Conservation (phyloP, 345 rosid species). For the Corymbia maculata region DNA sequence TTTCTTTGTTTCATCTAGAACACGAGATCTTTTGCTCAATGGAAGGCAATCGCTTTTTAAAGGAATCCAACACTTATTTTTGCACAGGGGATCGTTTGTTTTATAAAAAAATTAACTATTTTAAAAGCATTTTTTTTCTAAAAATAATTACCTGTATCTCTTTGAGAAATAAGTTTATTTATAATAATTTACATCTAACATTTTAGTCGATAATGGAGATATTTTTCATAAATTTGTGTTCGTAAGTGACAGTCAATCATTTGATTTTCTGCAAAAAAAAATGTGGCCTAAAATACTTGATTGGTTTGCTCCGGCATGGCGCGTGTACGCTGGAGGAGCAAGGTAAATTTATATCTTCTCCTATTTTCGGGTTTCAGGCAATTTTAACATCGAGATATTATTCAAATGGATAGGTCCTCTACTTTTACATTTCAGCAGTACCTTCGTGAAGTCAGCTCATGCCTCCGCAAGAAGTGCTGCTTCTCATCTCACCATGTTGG, state of each 20-base stretch:
- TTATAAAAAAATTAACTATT: accelerated
- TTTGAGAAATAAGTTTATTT: background rate
- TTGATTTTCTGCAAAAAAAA: background rate
- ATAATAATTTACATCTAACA: background rate
- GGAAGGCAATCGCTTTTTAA: background rate
- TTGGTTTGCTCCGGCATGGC: background rate
- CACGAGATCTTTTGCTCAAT: background rate
- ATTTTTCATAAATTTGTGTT: background rate
- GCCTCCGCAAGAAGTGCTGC: background rate
- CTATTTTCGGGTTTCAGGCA: background rate
- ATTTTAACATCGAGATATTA: background rate
- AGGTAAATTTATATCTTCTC: background rate
- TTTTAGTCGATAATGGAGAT: background rate
- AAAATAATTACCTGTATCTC: background rate
- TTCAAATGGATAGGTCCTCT: background rate
- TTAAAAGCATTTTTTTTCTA: background rate
- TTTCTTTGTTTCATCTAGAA: background rate
- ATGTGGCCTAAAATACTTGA: background rate
- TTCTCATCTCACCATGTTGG: background rate
- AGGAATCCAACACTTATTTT: background rate
- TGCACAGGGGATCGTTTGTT: background rate
- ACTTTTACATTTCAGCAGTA: background rate
- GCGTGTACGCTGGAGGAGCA: background rate
- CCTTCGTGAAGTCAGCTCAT: background rate
- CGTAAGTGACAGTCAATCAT: background rate